phyloP scores from a whole-genome alignment of 306 rosid species.

The Prunus kanzakura region DNA sequence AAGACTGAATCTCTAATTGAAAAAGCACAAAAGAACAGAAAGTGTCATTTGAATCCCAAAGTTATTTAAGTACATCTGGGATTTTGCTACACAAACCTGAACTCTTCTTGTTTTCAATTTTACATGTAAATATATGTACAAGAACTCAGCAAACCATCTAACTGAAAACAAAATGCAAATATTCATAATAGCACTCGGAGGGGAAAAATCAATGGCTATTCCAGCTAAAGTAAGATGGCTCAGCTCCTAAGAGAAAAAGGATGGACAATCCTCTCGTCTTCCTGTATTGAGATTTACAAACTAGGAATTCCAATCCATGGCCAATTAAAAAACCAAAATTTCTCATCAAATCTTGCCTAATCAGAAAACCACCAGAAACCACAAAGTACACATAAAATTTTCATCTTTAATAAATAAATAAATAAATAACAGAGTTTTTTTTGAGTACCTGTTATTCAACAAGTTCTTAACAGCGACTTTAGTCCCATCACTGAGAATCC shows the following conservation, averaged over 20 bases:
- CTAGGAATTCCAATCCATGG: too few relatives aligned
- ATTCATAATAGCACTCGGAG: conserved; percentile 30
- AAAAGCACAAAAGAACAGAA: background rate
- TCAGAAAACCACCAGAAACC: too few relatives aligned
- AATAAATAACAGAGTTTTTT: too few relatives aligned
- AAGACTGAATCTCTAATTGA: background rate
- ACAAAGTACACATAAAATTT: too few relatives aligned
- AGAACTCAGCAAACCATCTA: conserved; percentile 30
- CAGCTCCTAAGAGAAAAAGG: conserved; percentile 20
- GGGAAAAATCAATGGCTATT: conserved; percentile 21
- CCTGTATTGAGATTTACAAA: background rate
- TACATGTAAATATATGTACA: conserved; percentile 33
- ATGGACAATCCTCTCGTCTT: conserved; percentile 10
- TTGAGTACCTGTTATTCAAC: too few relatives aligned
- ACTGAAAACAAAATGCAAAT: conserved; percentile 23
- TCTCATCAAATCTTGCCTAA: too few relatives aligned
- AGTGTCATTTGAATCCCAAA: conserved; percentile 24
- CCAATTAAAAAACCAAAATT: too few relatives aligned
- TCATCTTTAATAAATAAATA: too few relatives aligned
- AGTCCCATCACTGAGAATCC: too few relatives aligned
- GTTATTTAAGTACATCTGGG: conserved; percentile 40
- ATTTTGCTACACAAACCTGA: conserved; percentile 33
- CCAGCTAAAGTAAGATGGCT: conserved; percentile 13
- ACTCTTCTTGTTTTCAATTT: conserved; percentile 35
- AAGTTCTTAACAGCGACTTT: too few relatives aligned